These are phyloP conservation scores for Yueomyces sinensis DNA, from an alignment of 805 yeast genomes.

Conservation along the genomic window DNA sequence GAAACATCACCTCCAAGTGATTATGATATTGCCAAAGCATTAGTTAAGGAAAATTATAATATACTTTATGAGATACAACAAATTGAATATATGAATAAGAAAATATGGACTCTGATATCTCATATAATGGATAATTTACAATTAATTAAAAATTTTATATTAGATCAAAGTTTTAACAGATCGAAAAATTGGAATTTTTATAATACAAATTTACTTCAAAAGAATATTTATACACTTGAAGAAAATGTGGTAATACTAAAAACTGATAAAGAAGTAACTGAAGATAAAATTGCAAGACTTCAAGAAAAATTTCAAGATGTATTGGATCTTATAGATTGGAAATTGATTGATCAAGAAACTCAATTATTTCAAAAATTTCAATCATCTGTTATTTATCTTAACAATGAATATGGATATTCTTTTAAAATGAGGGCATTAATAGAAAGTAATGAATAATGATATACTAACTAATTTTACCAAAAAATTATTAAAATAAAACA, in stretches of 20 bases:
- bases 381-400: too few species aligned
- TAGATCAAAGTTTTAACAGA: neutral
- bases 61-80: constrained; percentile 19
- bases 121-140: constrained; percentile 12
- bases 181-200: neutral
- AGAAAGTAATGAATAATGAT: too few species aligned
- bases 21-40: too few species aligned
- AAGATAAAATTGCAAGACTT: neutral
- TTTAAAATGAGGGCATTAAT: too few species aligned
- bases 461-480: too few species aligned
- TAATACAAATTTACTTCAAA: neutral
- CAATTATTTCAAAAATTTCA: neutral
- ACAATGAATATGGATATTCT: too few species aligned
- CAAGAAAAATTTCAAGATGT: neutral
- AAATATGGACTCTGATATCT: constrained; percentile 13
- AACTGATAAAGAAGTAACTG: neutral
- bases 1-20: too few species aligned
- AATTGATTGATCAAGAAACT: neutral
- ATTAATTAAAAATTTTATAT: neutral
- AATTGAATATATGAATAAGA: constrained; percentile 17
- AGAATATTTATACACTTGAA: neutral
- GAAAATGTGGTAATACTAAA: neutral
- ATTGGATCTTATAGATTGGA: neutral
- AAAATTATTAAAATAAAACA: too few species aligned
- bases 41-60: constrained; percentile 16